Base-by-base conservation (phyloP, 306 rosid species). In the Hylodesmum podocarpum region DNA sequence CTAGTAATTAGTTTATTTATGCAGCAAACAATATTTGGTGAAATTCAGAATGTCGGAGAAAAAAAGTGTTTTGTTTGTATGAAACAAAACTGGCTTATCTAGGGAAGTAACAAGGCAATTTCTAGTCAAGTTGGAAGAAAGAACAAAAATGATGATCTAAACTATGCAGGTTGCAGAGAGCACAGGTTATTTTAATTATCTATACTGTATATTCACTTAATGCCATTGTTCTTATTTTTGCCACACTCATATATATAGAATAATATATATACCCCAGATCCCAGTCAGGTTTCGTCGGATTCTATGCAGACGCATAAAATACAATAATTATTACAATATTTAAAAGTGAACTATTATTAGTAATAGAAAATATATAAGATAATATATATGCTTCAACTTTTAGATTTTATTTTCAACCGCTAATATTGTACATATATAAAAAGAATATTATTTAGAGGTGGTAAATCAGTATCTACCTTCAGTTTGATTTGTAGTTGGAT, bases 281-380 rank as follows among this genome's bases (percentile, higher is more conserved):
- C 34, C 57, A 74, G 76, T 75, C 66, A 81, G 77, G 66, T 44
- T 74, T 29, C 1, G 41, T 51, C 83, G 55, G 39, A 44, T 57
- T 11, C 14, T 33, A 31, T 18, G 6, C 44, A 19, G 55, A 12
- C 8, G 27, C 15, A 39, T 39, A 51, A 24, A 50, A 51, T 57
- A 53, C 28, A 10, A n/a, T n/a, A n/a, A n/a, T 54, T 8, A 54
- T 54, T 55, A 21, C 5, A 41, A 67, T n/a, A n/a, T n/a, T n/a
- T n/a, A n/a, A n/a, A n/a, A n/a, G n/a, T n/a, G n/a, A n/a, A n/a
- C n/a, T n/a, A n/a, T n/a, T n/a, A n/a, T n/a, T n/a, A n/a, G n/a
- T n/a, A n/a, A n/a, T n/a, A n/a, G n/a, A n/a, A n/a, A n/a, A n/a
- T n/a, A n/a, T n/a, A n/a, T n/a, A n/a, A n/a, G n/a, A n/a, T n/a